Evolutionary conservation across 768 basidiomycete species (phyloP).

Genomic region (Suillus sp.): DNA sequence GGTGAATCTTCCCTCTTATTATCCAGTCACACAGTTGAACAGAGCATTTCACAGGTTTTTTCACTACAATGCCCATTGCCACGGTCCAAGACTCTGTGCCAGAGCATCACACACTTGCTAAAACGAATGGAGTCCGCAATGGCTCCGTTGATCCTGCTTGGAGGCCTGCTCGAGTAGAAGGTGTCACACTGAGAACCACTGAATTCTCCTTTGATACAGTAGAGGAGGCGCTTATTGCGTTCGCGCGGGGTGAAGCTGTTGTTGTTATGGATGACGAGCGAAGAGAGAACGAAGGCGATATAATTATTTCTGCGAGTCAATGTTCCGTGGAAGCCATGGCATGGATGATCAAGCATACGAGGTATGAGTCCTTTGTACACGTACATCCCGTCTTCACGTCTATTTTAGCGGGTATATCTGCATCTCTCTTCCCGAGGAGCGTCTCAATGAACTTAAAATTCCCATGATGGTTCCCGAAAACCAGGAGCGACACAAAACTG

Average conservation of each 20-base stretch:
- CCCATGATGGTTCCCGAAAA: slow-evolving; percentile 95
- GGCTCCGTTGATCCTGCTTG: slow-evolving; percentile 15
- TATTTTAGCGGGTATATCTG: slow-evolving; percentile 87
- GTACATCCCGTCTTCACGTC: slow-evolving; percentile 11
- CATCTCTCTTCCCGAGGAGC: slow-evolving; percentile 74
- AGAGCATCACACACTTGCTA: neutral
- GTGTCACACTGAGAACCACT: slow-evolving; percentile 25
- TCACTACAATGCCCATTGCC: slow-evolving; percentile 7
- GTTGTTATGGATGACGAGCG: slow-evolving; percentile 98
- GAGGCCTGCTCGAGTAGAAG: slow-evolving; percentile 26
- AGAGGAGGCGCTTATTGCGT: slow-evolving; percentile 76
- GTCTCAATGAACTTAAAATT: slow-evolving; percentile 76
- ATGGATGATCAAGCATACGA: slow-evolving; percentile 96
- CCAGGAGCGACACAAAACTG: slow-evolving; percentile 88
- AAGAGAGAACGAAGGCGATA: slow-evolving; percentile 96
- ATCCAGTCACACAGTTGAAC: neutral
- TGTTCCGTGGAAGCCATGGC: slow-evolving; percentile 98
- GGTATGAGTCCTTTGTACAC: slow-evolving; percentile 50
- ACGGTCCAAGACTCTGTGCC: neutral
- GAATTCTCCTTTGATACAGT: slow-evolving; percentile 79
- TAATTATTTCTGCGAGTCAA: slow-evolving; percentile 83
- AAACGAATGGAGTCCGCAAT: neutral
- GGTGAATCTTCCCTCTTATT: slow-evolving; percentile 3
- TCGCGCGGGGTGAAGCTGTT: slow-evolving; percentile 82
- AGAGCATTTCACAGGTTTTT: neutral